Evolutionary conservation across 306 rosid genomes (phyloP).

Genomic region (Rosa multiflora): DNA sequence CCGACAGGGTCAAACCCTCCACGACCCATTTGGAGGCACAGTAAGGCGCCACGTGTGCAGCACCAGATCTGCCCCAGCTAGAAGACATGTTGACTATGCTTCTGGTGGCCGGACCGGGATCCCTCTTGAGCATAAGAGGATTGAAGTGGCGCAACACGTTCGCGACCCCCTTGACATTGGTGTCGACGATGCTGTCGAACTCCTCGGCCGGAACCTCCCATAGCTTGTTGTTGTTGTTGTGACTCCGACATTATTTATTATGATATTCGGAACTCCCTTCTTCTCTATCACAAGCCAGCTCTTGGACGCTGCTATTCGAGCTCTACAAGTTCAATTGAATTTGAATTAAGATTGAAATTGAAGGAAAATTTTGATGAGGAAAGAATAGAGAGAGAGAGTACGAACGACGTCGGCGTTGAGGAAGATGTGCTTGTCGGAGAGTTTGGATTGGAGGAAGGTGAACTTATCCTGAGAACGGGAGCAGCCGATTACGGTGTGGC

Average conservation of each 20-base stretch:
- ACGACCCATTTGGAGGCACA: slow-evolving; percentile 97
- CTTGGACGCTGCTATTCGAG: slow-evolving; percentile 53
- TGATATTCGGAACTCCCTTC: slow-evolving; percentile 64
- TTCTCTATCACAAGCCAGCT: slow-evolving; percentile 59
- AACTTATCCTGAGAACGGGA: slow-evolving; percentile 74
- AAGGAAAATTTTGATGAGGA: neutral
- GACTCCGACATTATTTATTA: slow-evolving; percentile 82
- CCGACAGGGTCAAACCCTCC: slow-evolving; percentile 76
- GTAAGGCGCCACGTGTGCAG: slow-evolving; percentile 89
- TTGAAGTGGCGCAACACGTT: slow-evolving; percentile 79
- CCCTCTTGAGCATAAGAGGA: slow-evolving; percentile 54
- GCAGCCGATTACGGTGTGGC: slow-evolving; percentile 76
- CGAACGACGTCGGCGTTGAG: slow-evolving; percentile 59
- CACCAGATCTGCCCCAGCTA: slow-evolving; percentile 97
- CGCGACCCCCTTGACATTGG: slow-evolving; percentile 75
- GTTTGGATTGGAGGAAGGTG: slow-evolving; percentile 48
- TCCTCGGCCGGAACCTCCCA: slow-evolving; percentile 88
- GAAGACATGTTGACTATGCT: slow-evolving; percentile 87
- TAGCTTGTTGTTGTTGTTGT: slow-evolving; percentile 70
- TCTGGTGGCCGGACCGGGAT: slow-evolving; percentile 32
- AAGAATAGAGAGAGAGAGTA: neutral
- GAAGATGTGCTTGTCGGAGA: slow-evolving; percentile 53
- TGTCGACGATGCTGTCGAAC: slow-evolving; percentile 67
- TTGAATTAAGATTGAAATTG: neutral
- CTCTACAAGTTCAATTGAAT: slow-evolving; percentile 24